These are phyloP conservation scores for Nemania sp. DNA, from an alignment of 2,329 filamentous ascomycete genomes.

Conservation along the genomic window DNA sequence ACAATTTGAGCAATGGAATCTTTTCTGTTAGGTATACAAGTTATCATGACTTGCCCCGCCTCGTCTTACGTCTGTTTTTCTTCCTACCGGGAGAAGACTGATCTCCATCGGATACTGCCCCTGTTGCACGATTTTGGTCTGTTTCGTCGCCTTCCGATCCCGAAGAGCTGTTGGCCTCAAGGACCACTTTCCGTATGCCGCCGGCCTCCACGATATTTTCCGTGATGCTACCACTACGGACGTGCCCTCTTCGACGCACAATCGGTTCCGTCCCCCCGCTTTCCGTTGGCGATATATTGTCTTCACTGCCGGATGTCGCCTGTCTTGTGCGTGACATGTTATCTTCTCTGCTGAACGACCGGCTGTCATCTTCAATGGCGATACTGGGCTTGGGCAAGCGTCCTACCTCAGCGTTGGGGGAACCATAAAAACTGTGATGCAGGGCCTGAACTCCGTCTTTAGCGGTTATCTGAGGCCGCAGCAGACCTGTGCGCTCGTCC, in stretches of 20 bases:
- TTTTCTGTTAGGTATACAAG: background rate
- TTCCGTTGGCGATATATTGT: conserved; percentile 30
- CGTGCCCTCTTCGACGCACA: conserved; percentile 46
- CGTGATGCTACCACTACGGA: conserved; percentile 74
- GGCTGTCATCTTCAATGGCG: conserved; percentile 19
- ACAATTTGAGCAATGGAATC: background rate
- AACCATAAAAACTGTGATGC: conserved; percentile 57
- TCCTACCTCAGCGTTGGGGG: conserved; percentile 22
- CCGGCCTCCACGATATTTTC: conserved; percentile 74
- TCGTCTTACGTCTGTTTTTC: conserved; percentile 38
- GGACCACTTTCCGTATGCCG: conserved; percentile 72
- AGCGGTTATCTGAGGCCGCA: conserved; percentile 58
- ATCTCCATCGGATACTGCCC: conserved; percentile 21
- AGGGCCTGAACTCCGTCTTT: conserved; percentile 70
- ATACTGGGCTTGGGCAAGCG: conserved; percentile 29
- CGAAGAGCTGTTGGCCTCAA: conserved; percentile 66
- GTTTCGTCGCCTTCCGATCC: conserved; percentile 32
- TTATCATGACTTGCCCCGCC: conserved; percentile 39
- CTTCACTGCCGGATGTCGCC: conserved; percentile 26
- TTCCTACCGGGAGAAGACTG: conserved; percentile 20
- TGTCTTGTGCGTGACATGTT: conserved; percentile 26
- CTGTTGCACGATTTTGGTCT: conserved; percentile 1
- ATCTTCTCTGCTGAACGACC: conserved; percentile 24
- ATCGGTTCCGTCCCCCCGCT: conserved; percentile 28
- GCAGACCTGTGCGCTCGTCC: conserved; percentile 49